phyloP scores from a whole-genome alignment of 169 alveolate species.

The Babesia ovata region DNA sequence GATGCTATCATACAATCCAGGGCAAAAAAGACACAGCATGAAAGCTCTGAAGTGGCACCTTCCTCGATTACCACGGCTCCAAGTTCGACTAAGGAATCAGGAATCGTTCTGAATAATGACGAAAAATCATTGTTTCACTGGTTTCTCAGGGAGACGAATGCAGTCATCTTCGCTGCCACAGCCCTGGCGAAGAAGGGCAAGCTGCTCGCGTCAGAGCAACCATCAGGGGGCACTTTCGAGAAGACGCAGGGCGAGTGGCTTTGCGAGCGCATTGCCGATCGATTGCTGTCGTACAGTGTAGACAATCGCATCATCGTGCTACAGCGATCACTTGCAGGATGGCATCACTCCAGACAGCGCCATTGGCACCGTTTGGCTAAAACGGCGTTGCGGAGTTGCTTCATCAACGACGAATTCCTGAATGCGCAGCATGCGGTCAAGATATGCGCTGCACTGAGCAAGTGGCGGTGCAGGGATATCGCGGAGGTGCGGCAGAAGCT shows the following conservation, averaged over 20 bases:
- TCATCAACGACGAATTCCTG: conserved; percentile 30
- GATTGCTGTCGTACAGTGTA: conserved; percentile 5
- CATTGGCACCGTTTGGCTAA: conserved; percentile 45
- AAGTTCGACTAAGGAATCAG: neutral
- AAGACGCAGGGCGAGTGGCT: conserved; percentile 21
- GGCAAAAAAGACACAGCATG: neutral
- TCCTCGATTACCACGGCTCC: neutral
- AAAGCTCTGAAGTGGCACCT: neutral
- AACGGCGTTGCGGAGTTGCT: conserved; percentile 44
- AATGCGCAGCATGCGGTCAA: conserved; percentile 35
- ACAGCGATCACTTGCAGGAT: conserved; percentile 51
- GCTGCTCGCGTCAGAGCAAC: neutral
- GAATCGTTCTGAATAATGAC: neutral
- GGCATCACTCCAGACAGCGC: conserved; percentile 19
- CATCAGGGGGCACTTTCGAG: neutral
- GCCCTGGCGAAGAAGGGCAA: neutral
- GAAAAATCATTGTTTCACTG: conserved; percentile 13
- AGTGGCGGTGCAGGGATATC: conserved; percentile 49
- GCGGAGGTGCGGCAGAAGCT: conserved; percentile 40
- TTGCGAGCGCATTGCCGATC: conserved; percentile 34
- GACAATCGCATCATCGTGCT: conserved; percentile 51
- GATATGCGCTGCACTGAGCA: conserved; percentile 57
- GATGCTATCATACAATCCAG: conserved; percentile 1
- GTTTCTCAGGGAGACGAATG: conserved; percentile 23
- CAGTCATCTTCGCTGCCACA: conserved; percentile 24